Evolutionary conservation across 2,329 filamentous ascomycete genomes (phyloP).

Genomic region (Aspergillus persii): DNA sequence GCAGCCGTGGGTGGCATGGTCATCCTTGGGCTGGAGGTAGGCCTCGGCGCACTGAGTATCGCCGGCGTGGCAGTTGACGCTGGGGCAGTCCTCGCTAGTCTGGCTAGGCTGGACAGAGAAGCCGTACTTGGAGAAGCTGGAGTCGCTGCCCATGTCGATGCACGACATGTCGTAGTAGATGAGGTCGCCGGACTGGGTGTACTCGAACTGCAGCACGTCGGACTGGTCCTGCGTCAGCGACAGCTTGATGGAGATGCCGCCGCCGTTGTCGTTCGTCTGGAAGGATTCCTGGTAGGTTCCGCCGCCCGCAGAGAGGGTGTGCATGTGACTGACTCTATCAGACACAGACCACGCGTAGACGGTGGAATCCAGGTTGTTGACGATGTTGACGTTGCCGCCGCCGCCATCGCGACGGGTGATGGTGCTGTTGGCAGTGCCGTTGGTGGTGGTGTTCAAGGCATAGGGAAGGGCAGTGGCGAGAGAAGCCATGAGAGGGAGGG

Average conservation of each 20-base stretch:
- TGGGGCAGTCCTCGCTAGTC: constrained; percentile 27
- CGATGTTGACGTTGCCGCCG: constrained; percentile 34
- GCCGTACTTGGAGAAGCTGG: constrained; percentile 33
- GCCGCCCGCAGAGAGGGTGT: constrained; percentile 32
- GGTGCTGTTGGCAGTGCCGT: constrained; percentile 31
- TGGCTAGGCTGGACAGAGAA: constrained; percentile 30
- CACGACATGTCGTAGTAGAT: constrained; percentile 40
- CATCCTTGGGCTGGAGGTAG: constrained; percentile 40
- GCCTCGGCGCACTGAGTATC: constrained; percentile 36
- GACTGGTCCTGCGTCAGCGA: constrained; percentile 28
- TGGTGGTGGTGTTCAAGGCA: constrained; percentile 31
- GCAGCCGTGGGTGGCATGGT: constrained; percentile 44
- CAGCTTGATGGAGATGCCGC: constrained; percentile 45
- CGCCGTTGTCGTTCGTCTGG: constrained; percentile 37
- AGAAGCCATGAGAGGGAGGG: constrained; percentile 8
- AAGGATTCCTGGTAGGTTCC: constrained; percentile 36
- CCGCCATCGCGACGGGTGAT: constrained; percentile 18
- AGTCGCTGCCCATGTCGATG: constrained; percentile 31
- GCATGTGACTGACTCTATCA: constrained; percentile 33
- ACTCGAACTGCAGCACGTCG: constrained; percentile 44
- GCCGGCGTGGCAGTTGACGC: constrained; percentile 36
- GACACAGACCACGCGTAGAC: constrained; percentile 44
- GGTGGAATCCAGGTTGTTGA: constrained; percentile 37
- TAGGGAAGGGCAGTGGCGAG: constrained; percentile 13
- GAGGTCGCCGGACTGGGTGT: constrained; percentile 29